A percentile compares a stretch with the other conserved stretches of the same genome.
Evolutionary conservation across 2,329 filamentous ascomycete species (phyloP).

Genomic region (Graphium sp.): DNA sequence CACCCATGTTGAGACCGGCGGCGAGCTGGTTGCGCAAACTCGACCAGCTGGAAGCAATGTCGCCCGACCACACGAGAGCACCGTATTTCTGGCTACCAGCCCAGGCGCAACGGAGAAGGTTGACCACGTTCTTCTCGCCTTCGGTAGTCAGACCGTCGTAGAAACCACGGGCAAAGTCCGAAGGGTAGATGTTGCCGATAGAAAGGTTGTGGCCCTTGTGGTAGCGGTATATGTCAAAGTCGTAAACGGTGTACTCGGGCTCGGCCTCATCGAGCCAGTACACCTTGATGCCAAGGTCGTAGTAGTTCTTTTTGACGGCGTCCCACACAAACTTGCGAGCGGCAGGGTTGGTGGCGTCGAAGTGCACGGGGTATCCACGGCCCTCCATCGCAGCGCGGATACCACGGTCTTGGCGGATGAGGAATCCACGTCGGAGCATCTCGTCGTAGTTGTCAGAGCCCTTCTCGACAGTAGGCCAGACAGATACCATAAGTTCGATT

Average conservation of each 20-base stretch:
- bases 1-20: slow-evolving; percentile 48
- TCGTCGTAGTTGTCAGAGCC: slow-evolving; percentile 40
- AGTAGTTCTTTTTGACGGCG: slow-evolving; percentile 42
- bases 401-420: slow-evolving; percentile 45
- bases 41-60: slow-evolving; percentile 47
- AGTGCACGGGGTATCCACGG: slow-evolving; percentile 40
- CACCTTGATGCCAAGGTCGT: slow-evolving; percentile 39
- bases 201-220: slow-evolving; percentile 17
- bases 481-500: slow-evolving; percentile 51
- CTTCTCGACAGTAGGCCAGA: slow-evolving; percentile 51
- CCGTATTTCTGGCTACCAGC: slow-evolving; percentile 43
- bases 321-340: slow-evolving; percentile 42
- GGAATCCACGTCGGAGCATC: slow-evolving; percentile 41
- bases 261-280: slow-evolving; percentile 60
- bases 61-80: slow-evolving; percentile 49
- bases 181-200: slow-evolving; percentile 43
- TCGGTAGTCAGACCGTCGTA: slow-evolving; percentile 37
- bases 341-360: slow-evolving; percentile 45
- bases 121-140: slow-evolving; percentile 40
- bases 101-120: slow-evolving; percentile 32
- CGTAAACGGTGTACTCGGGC: slow-evolving; percentile 46
- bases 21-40: slow-evolving; percentile 42
- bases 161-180: slow-evolving; percentile 39
- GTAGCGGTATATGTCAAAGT: slow-evolving; percentile 52
- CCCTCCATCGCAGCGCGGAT: slow-evolving; percentile 40